Base-by-base conservation (phyloP, 164 flowering plant genomes). In the Aristolochia californica region DNA sequence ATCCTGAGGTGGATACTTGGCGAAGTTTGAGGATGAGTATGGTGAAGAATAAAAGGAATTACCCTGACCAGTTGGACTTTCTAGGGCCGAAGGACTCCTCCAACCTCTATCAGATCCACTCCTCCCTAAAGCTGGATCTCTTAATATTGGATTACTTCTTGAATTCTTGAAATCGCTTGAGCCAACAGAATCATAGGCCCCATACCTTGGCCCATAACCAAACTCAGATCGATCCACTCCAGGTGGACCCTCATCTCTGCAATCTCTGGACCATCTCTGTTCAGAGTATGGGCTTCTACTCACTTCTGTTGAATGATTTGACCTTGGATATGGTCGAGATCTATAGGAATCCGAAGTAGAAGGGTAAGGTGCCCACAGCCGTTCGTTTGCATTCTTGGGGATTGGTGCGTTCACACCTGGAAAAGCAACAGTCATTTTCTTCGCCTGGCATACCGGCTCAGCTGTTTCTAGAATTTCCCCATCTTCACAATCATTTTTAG, bases 371-470 rank as follows among this genome's bases (percentile, higher is more conserved):
- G 70, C 68, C 98, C 98, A 93, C 20, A 62, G 81, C 64, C 72
- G 67, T 68, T 78, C 75, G 64, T 85, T 85, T 2, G 97, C 96
- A 66, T 85, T 82, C 68, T 75, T 75, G 27, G 99, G 99, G n/a
- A 93, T 73, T 8, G 97, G 95, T 16, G 88, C 91, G 75, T 93
- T 93, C 58, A 93, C 67, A 61, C 99, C 99, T 0, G 97, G 99
- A 68, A 89, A 93, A 54, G 74, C 73, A 45, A 87, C 84, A 48
- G 72, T 78, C 95, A 60, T 89, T 70, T 80, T 89, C 77, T 52
- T 75, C 60, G 62, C 61, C 40, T n/a, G 40, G 43, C 65, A 71
- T 56, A 80, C 77, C 14, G 60, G 74, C 26, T 40, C 28, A 4
- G 54, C 67, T 25, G 63, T 62, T 62, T 76, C 85, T 8, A 64